phyloP scores from a whole-genome alignment of 495 filamentous ascomycete species.

The Aspergillus steynii region DNA sequence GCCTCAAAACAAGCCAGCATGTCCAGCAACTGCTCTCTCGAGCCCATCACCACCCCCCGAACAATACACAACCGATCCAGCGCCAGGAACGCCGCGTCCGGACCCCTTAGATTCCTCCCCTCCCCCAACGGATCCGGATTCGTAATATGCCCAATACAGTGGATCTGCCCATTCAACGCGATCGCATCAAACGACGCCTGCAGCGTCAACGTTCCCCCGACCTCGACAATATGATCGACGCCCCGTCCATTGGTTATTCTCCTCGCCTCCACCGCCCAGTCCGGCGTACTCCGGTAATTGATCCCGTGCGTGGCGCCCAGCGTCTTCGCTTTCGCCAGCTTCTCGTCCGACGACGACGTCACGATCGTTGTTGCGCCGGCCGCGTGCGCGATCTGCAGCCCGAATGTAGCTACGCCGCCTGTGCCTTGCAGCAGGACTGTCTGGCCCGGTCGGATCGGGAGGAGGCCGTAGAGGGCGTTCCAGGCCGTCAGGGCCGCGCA shows the following conservation, averaged over 20 bases:
- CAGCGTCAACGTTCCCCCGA: slow-evolving; percentile 48
- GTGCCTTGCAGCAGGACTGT: slow-evolving; percentile 37
- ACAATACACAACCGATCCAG: slow-evolving; percentile 19
- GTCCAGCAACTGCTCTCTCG: slow-evolving; percentile 21
- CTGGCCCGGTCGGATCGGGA: slow-evolving; percentile 23
- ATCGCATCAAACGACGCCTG: slow-evolving; percentile 39
- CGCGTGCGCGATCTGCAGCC: slow-evolving; percentile 26
- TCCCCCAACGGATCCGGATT: slow-evolving; percentile 5
- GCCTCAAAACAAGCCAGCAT: slow-evolving; percentile 19
- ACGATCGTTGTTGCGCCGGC: slow-evolving; percentile 28
- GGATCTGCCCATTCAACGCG: slow-evolving; percentile 45
- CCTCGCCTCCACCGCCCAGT: slow-evolving; percentile 30
- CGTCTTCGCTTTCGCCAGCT: slow-evolving; percentile 19
- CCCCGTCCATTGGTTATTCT: slow-evolving; percentile 27
- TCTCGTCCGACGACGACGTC: slow-evolving; percentile 31
- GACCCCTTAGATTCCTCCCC: neutral
- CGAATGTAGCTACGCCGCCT: slow-evolving; percentile 32
- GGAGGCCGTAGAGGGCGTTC: slow-evolving; percentile 35
- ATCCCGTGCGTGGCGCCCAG: slow-evolving; percentile 24
- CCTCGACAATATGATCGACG: slow-evolving; percentile 47
- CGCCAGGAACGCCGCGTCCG: slow-evolving; percentile 13
- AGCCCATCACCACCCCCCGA: slow-evolving; percentile 28
- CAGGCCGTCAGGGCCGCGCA: slow-evolving; percentile 43
- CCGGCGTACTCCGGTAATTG: slow-evolving; percentile 29
- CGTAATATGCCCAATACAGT: slow-evolving; percentile 40